Base-by-base conservation (phyloP, 106 monocot genomes). In the Narthecium ossifragum region DNA sequence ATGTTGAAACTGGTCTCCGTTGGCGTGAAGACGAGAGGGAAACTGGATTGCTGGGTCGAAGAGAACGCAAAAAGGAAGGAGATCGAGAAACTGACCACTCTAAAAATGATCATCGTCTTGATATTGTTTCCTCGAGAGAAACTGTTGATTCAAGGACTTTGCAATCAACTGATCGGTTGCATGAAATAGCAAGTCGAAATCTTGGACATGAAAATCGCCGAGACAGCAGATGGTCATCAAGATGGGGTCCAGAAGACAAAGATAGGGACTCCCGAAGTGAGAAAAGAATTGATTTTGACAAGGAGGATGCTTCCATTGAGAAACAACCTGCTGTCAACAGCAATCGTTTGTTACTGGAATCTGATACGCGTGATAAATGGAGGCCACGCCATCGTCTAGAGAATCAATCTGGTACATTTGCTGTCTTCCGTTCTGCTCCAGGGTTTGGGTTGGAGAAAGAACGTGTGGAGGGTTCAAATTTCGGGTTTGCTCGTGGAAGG, bases 1-100 rank as follows among this genome's bases (percentile, higher is more conserved):
- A 99, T 55, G 41, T 78, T 60, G 91, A 91, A 47, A 70, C 54
- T 24, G 76, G 51, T 60, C 80, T 81, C 3, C 84, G 87, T 51
- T 99, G 98, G 98, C 91, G 84, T 65, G 98, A 99, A 46, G 98
- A 99, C 65, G 98, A 99, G 72, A 81, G 98, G 55, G 98, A 99
- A 54, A 99, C 91, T 65, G 73, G 91, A 33, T 71, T 82, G 50
- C 85, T 91, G 56, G 79, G 85, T 60, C 80, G 91, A 55, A 75
- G 91, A 77, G 98, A 87, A 46, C 89, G 90, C 15, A 77, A 72
- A 53, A 96, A 96, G 66, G 94, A 96, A 48, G 79, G 77, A n/a
- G 88, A 88, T 47, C 74, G 88, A 26, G 89, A 84, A 55, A 70
- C 12, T 72, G 89, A 89, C 22, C 63, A 80, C 36, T 66, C 83